phyloP scores from a whole-genome alignment of 2,329 filamentous ascomycete genomes.

The Claviceps sp. region DNA sequence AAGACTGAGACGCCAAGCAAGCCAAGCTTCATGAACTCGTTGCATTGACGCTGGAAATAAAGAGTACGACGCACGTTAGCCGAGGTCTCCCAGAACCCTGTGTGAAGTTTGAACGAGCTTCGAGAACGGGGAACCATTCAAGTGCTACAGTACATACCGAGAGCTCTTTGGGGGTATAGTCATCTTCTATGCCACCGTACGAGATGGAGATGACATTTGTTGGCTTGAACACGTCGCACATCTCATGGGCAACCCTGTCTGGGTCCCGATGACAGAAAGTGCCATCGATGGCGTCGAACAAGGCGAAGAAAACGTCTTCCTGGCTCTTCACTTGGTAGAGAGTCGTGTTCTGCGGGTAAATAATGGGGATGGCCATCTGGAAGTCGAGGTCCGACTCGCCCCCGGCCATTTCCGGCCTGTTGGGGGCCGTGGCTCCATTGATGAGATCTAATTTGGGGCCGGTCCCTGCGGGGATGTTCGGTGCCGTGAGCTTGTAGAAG shows the following conservation, averaged over 20 bases:
- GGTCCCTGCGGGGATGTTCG: slow-evolving; percentile 25
- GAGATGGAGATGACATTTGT: slow-evolving; percentile 27
- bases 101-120: no score
- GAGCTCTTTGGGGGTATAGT: slow-evolving; percentile 32
- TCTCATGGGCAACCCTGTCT: slow-evolving; percentile 26
- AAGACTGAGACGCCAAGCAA: not conserved
- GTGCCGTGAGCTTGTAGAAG: slow-evolving; percentile 32
- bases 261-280: slow-evolving; percentile 35
- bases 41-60: not conserved
- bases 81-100: no score
- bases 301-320: slow-evolving; percentile 27
- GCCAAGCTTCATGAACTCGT: not conserved
- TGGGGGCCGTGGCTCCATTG: slow-evolving; percentile 32
- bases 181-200: slow-evolving; percentile 17
- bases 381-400: slow-evolving; percentile 42
- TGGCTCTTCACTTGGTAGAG: slow-evolving; percentile 30
- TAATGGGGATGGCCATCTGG: slow-evolving; percentile 36
- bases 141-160: not conserved
- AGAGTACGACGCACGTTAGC: no score
- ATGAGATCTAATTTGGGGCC: slow-evolving; percentile 32
- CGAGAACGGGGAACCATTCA: no score
- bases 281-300: slow-evolving; percentile 35
- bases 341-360: slow-evolving; percentile 36
- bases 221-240: slow-evolving; percentile 15
- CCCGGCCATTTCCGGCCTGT: slow-evolving; percentile 13